These are phyloP conservation scores for Chamaecyparis obtusa DNA, from an alignment of 75 land plant species.

Conservation along the genomic window DNA sequence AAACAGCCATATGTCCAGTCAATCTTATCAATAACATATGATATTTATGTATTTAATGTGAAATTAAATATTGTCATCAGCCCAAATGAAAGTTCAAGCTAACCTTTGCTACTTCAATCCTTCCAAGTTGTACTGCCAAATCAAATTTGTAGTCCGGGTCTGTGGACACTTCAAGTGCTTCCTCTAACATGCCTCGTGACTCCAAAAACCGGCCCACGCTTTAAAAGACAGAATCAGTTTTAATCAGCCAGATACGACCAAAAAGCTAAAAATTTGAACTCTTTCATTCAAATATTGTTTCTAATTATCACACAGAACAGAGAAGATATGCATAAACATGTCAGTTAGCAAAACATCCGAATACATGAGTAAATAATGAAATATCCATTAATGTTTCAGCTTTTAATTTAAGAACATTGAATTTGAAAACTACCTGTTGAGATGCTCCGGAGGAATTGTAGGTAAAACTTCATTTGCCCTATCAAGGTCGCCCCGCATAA, in stretches of 20 bases:
- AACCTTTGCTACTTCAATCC: slow-evolving; percentile 88
- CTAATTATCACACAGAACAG: neutral
- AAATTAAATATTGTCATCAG: neutral
- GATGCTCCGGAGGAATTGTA: slow-evolving; percentile 91
- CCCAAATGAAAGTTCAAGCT: slow-evolving; percentile 8
- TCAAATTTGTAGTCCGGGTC: slow-evolving; percentile 98
- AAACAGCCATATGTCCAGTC: neutral
- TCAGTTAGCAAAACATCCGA: neutral
- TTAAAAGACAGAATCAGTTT: neutral
- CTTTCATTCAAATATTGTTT: neutral
- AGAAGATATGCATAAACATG: slow-evolving; percentile 17
- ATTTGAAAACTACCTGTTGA: slow-evolving; percentile 61
- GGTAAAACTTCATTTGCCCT: slow-evolving; percentile 89
- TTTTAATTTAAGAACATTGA: neutral
- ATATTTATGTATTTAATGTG: neutral
- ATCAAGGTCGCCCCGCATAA: slow-evolving; percentile 93
- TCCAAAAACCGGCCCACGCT: slow-evolving; percentile 98
- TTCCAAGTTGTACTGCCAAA: slow-evolving; percentile 94
- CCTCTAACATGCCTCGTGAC: slow-evolving; percentile 93
- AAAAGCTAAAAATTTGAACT: slow-evolving; percentile 7
- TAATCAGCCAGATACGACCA: slow-evolving; percentile 10
- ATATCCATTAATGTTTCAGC: neutral
- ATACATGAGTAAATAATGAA: neutral
- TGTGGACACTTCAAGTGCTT: slow-evolving; percentile 90
- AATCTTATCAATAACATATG: neutral